Conservation (phyloP, 805 yeast genomes). For the Deakozyma indianensis region DNA sequence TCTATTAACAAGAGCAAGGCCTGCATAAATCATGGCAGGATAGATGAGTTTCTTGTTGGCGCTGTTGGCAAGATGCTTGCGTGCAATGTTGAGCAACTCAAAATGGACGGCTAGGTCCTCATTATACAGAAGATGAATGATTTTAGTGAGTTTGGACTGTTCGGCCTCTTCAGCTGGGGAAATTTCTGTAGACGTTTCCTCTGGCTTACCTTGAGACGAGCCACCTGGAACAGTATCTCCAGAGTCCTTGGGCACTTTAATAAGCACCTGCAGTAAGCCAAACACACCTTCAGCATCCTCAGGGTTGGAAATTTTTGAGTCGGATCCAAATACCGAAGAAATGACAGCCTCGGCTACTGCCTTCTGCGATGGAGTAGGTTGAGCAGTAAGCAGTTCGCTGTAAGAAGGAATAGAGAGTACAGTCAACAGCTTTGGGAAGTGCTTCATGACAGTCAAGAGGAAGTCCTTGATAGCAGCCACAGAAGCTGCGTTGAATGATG, state of each 20-base stretch:
- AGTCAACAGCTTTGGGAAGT: slow-evolving; percentile 15
- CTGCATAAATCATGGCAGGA: slow-evolving; percentile 57
- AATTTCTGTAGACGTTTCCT: slow-evolving; percentile 8
- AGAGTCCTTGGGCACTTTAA: slow-evolving; percentile 23
- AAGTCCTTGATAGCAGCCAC: slow-evolving; percentile 15
- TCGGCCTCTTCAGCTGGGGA: slow-evolving; percentile 18
- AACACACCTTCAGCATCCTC: slow-evolving; percentile 48
- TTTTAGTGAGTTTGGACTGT: slow-evolving; percentile 36
- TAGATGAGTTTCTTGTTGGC: slow-evolving; percentile 36
- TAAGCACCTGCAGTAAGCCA: slow-evolving; percentile 40
- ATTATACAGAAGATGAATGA: slow-evolving; percentile 48
- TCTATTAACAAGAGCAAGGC: slow-evolving; percentile 45
- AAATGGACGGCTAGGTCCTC: slow-evolving; percentile 33
- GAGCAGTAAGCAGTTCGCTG: slow-evolving; percentile 38
- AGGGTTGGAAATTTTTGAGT: slow-evolving; percentile 23
- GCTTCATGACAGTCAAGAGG: slow-evolving; percentile 21
- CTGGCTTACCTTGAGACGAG: slow-evolving; percentile 4
- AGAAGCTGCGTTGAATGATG: not conserved
- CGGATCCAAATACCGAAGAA: slow-evolving; percentile 33
- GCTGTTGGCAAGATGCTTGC: slow-evolving; percentile 39
- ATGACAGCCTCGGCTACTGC: slow-evolving; percentile 48
- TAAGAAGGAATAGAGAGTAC: slow-evolving; percentile 32
- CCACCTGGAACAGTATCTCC: slow-evolving; percentile 13
- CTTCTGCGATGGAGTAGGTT: slow-evolving; percentile 37
- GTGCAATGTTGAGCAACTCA: slow-evolving; percentile 31